Percentiles rank a stretch among this genome's conserved stretches.
These are phyloP conservation scores for Dipodascus albidus DNA, from an alignment of 805 yeast species.

Conservation along the genomic window DNA sequence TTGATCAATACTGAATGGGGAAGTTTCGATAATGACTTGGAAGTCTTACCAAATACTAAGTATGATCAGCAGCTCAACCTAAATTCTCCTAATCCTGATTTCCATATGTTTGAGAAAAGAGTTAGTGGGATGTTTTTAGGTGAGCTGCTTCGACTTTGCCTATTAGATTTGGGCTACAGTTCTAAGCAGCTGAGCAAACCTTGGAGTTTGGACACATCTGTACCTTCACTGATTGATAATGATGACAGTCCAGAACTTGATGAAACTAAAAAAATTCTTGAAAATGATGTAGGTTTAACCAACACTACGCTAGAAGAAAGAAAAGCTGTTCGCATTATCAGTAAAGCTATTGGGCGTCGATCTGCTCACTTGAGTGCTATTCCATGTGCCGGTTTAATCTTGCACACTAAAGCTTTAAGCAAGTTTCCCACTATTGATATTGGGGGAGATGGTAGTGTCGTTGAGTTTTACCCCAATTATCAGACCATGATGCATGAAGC, in stretches of 20 bases:
- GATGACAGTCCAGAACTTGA: conserved; percentile 63
- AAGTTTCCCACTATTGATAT: conserved; percentile 72
- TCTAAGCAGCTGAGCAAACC: conserved; percentile 39
- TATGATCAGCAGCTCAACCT: conserved; percentile 67
- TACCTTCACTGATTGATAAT: conserved; percentile 74
- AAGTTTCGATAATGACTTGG: conserved; percentile 78
- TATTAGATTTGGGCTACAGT: conserved; percentile 50
- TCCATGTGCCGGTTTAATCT: conserved; percentile 74
- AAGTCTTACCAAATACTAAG: conserved; percentile 63
- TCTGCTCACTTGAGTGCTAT: conserved; percentile 87
- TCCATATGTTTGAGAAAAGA: conserved; percentile 86
- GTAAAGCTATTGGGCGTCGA: conserved; percentile 72
- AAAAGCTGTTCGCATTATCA: conserved; percentile 54
- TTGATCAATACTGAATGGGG: conserved; percentile 97
- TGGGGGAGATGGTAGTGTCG: conserved; percentile 93
- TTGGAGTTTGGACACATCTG: conserved; percentile 71
- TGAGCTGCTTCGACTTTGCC: conserved; percentile 65
- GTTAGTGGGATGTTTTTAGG: conserved; percentile 90
- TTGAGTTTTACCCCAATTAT: conserved; percentile 88
- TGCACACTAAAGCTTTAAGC: conserved; percentile 55
- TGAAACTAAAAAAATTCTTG: conserved; percentile 13
- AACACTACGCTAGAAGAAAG: conserved; percentile 65
- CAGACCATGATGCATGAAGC: conserved; percentile 74
- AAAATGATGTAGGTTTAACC: conserved; percentile 55
- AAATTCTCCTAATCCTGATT: conserved; percentile 69